Evolutionary conservation across 306 rosid genomes (phyloP), one percentile per base, ranked within the genome.

Genomic region (Urtica urens): DNA sequence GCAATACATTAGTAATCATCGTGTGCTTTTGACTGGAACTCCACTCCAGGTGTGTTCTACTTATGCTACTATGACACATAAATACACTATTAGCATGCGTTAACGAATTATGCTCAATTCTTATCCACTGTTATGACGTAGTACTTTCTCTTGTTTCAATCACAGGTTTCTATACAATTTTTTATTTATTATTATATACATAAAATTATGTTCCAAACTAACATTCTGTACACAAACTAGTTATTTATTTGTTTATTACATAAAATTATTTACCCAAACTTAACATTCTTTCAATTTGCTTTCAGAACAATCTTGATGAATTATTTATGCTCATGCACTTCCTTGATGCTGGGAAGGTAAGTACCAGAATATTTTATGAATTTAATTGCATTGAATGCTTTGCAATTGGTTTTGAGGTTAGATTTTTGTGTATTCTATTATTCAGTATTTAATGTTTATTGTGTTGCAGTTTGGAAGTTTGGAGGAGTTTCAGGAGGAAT

Each of bases 251-350:
- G 57, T 60, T 52, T 61, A 35, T 61, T 23, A 64, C 7, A 23
- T 44, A 38, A 33, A 31, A 38, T 66, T 43, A 40, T 69, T 22
- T 64, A 48, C 62, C 46, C 42, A 61, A 38, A 45, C 76, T 71
- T 31, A 65, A 55, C 42, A 43, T 44, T 60, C 10, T 73, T 28
- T 21, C 63, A 42, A 38, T 67, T 55, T 57, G 39, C 55, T 81
- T 74, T 59, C 99, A 92, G 99, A 92, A 92, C 70, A 92, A 92
- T 62, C 72, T 92, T 62, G 99, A 92, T 22, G 99, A 92, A 61
- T 94, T 92, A 51, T 92, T 92, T 64, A 85, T 92, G 99, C 93
- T 92, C 49, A 92, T 92, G 99, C 99, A 92, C 74, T 92, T 92
- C 72, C 99, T 92, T 62, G 99, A 85, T 52, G 93, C 94, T 27